Conservation (phyloP, 2,329 filamentous ascomycete species). For the Sordariomycetes sp. region DNA sequence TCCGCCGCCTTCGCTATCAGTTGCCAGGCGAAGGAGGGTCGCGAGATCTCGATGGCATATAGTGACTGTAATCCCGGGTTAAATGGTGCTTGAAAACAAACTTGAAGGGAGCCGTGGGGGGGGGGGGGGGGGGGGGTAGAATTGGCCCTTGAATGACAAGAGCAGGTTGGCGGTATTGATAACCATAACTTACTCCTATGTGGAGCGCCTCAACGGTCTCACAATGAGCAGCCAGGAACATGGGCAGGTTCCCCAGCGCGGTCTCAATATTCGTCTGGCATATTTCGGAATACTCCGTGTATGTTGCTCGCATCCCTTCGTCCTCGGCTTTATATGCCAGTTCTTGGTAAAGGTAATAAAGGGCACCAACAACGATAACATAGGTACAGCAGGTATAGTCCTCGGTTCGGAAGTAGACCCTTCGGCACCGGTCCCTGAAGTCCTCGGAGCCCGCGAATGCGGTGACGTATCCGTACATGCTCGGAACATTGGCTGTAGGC, state of each 20-base stretch:
- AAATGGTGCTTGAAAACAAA: slow-evolving; percentile 6
- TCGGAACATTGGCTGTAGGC: slow-evolving; percentile 28
- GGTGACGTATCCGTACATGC: slow-evolving; percentile 38
- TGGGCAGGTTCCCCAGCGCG: slow-evolving; percentile 35
- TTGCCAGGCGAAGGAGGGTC: slow-evolving; percentile 55
- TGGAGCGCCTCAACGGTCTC: slow-evolving; percentile 47
- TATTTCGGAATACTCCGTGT: slow-evolving; percentile 24
- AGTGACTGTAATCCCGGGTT: slow-evolving; percentile 30
- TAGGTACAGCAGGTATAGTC: slow-evolving; percentile 21
- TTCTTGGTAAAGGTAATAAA: slow-evolving; percentile 40
- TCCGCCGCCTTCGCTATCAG: slow-evolving; percentile 46
- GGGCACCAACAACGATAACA: slow-evolving; percentile 35
- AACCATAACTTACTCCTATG: slow-evolving; percentile 33
- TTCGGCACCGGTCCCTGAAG: slow-evolving; percentile 37
- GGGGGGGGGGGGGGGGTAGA: too few relatives aligned
- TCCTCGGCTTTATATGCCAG: slow-evolving; percentile 17
- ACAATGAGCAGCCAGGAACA: slow-evolving; percentile 43
- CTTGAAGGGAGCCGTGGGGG: background rate
- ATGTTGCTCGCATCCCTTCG: slow-evolving; percentile 16
- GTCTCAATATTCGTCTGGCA: slow-evolving; percentile 40
- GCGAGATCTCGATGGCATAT: slow-evolving; percentile 52
- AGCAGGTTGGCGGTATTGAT: background rate
- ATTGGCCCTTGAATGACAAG: background rate
- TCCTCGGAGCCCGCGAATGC: slow-evolving; percentile 36
- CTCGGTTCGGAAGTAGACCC: slow-evolving; percentile 32